A percentile compares a stretch with the other conserved stretches of the same genome.
Conservation (phyloP, 2,329 filamentous ascomycete genomes). For the Calonectria henricotiae region DNA sequence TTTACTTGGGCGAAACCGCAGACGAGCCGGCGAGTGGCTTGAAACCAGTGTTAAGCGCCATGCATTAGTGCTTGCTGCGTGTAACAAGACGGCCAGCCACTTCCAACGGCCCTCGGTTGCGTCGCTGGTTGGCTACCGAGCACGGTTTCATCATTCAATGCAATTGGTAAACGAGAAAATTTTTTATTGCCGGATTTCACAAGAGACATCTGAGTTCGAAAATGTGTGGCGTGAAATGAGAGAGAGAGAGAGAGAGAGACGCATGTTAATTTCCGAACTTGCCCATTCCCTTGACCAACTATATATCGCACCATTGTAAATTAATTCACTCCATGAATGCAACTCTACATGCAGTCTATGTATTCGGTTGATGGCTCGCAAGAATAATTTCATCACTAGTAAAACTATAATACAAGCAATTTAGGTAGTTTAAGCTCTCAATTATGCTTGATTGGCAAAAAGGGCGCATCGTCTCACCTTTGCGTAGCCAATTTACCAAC, state of each 20-base stretch:
- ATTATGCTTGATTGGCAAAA: conserved; percentile 23
- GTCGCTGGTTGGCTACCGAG: not conserved
- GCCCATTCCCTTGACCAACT: not conserved
- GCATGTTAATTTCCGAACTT: not conserved
- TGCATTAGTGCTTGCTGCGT: conserved; percentile 1
- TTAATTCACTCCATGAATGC: not conserved
- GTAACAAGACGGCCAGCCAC: not conserved
- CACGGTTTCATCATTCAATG: not conserved
- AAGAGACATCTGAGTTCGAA: not conserved
- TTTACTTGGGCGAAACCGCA: not conserved
- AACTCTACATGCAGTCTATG: not conserved
- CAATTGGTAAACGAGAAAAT: not conserved
- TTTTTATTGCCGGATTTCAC: not conserved
- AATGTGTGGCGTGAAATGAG: not conserved
- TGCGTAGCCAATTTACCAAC: not conserved
- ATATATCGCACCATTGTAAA: not conserved
- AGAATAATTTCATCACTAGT: not conserved
- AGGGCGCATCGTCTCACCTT: not conserved
- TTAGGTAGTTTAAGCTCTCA: conserved; percentile 19
- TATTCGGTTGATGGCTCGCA: not conserved
- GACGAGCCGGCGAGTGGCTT: conserved; percentile 4
- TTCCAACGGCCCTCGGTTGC: not conserved
- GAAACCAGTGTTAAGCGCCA: conserved; percentile 2
- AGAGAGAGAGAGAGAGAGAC: too few species aligned
- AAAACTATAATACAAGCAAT: not conserved